phyloP scores from a whole-genome alignment of 306 rosid species.

The Dryas octopetala region DNA sequence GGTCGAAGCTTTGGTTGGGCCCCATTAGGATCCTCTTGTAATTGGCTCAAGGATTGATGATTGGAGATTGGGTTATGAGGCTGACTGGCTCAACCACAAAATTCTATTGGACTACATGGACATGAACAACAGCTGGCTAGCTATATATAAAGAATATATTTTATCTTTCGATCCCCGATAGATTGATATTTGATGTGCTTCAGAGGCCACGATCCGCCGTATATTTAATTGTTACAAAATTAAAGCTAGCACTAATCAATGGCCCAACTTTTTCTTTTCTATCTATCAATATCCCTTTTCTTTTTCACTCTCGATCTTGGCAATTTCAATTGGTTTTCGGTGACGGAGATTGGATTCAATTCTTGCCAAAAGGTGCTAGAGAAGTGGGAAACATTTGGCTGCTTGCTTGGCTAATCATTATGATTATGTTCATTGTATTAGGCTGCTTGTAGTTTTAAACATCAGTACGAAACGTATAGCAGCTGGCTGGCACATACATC shows the following conservation, averaged over 20 bases:
- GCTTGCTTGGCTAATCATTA: not conserved
- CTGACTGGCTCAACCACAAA: slow-evolving; percentile 10
- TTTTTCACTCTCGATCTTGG: not conserved
- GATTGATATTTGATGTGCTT: slow-evolving; percentile 9
- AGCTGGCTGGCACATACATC: too few species aligned
- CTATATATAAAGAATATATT: slow-evolving; percentile 21
- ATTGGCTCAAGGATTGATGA: slow-evolving; percentile 14
- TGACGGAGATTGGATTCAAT: not conserved
- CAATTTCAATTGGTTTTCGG: not conserved
- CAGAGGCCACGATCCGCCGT: slow-evolving; percentile 17
- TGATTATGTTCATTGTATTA: not conserved
- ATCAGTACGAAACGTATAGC: too few species aligned
- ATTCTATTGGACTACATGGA: not conserved
- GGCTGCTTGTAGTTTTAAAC: not conserved
- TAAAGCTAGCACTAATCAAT: slow-evolving; percentile 16
- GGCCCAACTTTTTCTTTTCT: slow-evolving; percentile 6
- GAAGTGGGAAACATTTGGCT: not conserved
- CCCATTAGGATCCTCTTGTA: slow-evolving; percentile 8
- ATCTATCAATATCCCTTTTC: not conserved
- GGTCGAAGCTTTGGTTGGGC: not conserved
- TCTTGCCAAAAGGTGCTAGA: not conserved
- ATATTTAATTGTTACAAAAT: slow-evolving; percentile 2
- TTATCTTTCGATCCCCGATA: slow-evolving; percentile 15
- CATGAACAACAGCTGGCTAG: slow-evolving; percentile 24
- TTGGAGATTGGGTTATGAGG: not conserved